These are phyloP conservation scores for Ploettnerulaceae sp. DNA, from an alignment of 2,329 filamentous ascomycete species.

Conservation along the genomic window DNA sequence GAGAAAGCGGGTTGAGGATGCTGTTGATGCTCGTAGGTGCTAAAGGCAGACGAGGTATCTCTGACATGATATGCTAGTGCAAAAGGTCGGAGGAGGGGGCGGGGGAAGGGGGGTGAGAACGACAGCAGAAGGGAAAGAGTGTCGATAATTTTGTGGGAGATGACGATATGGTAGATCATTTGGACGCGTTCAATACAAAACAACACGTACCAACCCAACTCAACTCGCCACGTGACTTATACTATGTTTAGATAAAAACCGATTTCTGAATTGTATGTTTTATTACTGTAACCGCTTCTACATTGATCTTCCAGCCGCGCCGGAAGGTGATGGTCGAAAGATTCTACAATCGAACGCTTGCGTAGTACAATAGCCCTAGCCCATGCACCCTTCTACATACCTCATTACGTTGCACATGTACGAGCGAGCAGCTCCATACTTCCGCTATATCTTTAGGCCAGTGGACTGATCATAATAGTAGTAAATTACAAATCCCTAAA, in stretches of 20 bases:
- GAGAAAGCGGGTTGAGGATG: not conserved
- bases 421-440: no score
- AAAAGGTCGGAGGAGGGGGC: not conserved
- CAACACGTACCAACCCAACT: not conserved
- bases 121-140: not conserved
- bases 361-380: no score
- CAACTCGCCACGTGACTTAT: not conserved
- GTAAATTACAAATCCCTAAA: no score
- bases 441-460: no score
- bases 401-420: no score
- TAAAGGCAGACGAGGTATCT: conserved; percentile 3
- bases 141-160: not conserved
- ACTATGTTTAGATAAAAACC: not conserved
- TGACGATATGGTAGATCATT: not conserved
- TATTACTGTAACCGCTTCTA: not conserved
- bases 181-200: not conserved
- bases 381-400: no score
- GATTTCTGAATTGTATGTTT: not conserved
- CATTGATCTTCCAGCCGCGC: not conserved
- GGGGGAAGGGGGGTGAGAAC: not conserved
- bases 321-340: no score
- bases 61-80: not conserved
- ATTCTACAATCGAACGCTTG: no score
- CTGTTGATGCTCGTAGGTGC: conserved; percentile 8
- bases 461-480: no score